These are phyloP conservation scores for Eremochloa ophiuroides DNA, from an alignment of 176 grass and related monocot species.

Conservation along the genomic window DNA sequence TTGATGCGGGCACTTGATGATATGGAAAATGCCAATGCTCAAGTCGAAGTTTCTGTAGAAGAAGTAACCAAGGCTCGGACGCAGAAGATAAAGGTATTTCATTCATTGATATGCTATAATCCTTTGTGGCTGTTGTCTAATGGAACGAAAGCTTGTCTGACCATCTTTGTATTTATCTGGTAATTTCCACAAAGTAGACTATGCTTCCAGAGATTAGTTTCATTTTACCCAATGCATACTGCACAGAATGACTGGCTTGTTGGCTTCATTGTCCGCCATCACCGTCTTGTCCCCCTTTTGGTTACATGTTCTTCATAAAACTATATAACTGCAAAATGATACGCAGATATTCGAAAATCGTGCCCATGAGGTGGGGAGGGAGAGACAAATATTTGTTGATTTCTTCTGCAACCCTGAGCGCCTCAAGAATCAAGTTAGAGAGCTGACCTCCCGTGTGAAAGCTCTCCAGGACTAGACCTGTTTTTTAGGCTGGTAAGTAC, in stretches of 20 bases:
- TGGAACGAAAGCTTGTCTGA: not conserved
- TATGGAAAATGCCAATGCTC: conserved; percentile 89
- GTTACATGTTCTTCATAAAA: conserved; percentile 1
- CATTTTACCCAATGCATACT: not conserved
- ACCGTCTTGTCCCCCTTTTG: not conserved
- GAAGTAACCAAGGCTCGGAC: conserved; percentile 92
- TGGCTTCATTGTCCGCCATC: not conserved
- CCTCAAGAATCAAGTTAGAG: conserved; percentile 74
- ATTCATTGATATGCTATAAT: not conserved
- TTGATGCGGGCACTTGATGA: conserved; percentile 94
- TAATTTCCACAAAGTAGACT: not conserved
- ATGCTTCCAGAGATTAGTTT: not conserved
- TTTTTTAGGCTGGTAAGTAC: conserved; percentile 10
- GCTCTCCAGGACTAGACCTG: conserved; percentile 51
- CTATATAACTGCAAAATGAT: not conserved
- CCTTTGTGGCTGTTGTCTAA: not conserved
- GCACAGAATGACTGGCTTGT: not conserved
- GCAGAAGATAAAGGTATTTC: conserved; percentile 88
- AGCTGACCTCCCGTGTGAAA: conserved; percentile 61
- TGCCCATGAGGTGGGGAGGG: conserved; percentile 67
- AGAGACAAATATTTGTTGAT: conserved; percentile 79
- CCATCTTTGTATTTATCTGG: conserved; percentile 8
- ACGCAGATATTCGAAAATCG: conserved; percentile 64
- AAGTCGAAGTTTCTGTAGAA: conserved; percentile 94
- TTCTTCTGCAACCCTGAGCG: conserved; percentile 83